Base-by-base conservation (phyloP, 805 yeast genomes). In the Spathaspora boniae region DNA sequence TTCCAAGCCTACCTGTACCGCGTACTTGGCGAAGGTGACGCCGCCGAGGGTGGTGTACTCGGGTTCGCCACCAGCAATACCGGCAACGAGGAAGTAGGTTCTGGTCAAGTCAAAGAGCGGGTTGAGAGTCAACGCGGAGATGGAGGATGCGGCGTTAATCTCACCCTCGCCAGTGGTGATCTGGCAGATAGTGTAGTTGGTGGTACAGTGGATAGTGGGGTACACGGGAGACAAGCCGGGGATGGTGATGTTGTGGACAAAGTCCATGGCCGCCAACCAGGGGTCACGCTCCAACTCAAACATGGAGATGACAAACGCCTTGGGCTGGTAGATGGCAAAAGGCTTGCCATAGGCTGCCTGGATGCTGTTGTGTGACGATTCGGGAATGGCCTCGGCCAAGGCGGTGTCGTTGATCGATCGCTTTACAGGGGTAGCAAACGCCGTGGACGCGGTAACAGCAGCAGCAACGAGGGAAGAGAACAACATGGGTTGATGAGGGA, bases 141-240 rank as follows among this genome's bases (percentile, higher is more conserved):
- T 51, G 16, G 82, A 64, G 17, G 78, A 43, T 11, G 85, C 84
- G 25, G 85, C 85, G 47, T 80, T 80, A 45, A 77, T 70, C 53
- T 79, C 84, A 44, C 79, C 80, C 58, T 78, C 85, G 36, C 86
- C 86, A n/a, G 81, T 74, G 29, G 82, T 76, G 36, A 78, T 50
- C 50, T 76, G 78, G 64, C 84, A 79, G 19, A 80, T 53, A 6
- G 37, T 26, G 19, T 67, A 72, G 59, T 76, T 65, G 23, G 60
- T 47, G 38, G 70, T 70, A 58, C 85, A 79, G 60, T 72, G 76
- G 33, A 80, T 62, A 15, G 64, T 49, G 22, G 83, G 82, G 62
- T 68, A 78, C 22, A 70, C 43, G 19, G 82, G 82, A 12, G 83
- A 76, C 36, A 80, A 61, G 31, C 86, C 85, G n/a, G 86, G 85